Evolutionary conservation across 1,139 yeast genomes (phyloP), one percentile per base, ranked within the genome.

Genomic region (Candida sp.): DNA sequence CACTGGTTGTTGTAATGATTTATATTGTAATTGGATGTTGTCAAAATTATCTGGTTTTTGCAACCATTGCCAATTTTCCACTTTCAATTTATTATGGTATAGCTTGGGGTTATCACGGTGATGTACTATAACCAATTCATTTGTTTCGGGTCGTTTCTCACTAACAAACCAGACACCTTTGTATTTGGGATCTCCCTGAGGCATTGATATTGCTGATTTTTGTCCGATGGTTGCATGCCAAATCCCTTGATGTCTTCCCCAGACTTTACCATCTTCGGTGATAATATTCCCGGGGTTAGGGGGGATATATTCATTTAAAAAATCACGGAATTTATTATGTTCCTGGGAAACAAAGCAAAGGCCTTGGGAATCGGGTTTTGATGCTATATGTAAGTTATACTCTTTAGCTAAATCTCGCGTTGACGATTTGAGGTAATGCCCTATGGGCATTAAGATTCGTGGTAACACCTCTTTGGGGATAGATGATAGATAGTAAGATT

Each of bases 181-280:
- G 50, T 78, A 83, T 6, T 64, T 58, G 0, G 93, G 95, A 53
- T 84, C 81, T 0, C 90, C 93, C 57, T 91, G 97, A 0, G 97
- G 97, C 86, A 90, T 77, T 3, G 87, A 75, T 3, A 89, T 64
- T 1, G 96, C 85, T 29, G 82, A 72, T 49, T 83, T 79, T 64
- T 93, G 99, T 1, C 99, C 99, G 23, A 93, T 82, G 0, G 99
- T 93, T 12, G 90, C 95, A 45, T 87, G 83, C 98, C 99, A 95
- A 22, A 95, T 60, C 0, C 99, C 99, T 36, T 75, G 67, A 58
- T 91, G 97, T 42, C 64, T 58, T 0, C 97, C 98, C 79, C 95
- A 90, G 1, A 84, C 74, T 43, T 64, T 68, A 4, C 95, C 95
- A 50, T 82, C 87, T 44, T 76, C 76, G 0, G 93, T 85, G 21